Evolutionary conservation across 495 filamentous ascomycete species (phyloP).

Genomic region (Penicillium atrosanguineum): DNA sequence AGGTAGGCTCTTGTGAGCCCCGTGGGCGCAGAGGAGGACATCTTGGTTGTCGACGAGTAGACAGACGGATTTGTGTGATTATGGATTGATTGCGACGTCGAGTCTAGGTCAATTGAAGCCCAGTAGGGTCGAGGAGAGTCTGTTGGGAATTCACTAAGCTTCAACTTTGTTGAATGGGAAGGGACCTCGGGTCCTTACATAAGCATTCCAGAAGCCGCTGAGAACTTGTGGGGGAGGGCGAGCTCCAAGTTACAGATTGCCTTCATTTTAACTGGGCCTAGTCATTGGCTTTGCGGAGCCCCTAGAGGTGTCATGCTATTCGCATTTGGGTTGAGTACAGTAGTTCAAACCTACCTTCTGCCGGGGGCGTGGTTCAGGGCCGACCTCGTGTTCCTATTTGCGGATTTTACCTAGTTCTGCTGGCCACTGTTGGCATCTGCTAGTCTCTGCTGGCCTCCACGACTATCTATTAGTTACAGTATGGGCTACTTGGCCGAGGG

Average conservation of each 20-base stretch:
- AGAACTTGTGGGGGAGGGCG: constrained; percentile 4
- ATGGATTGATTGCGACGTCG: not conserved
- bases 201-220: constrained; percentile 23
- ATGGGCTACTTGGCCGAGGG: not conserved
- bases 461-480: not conserved
- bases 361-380: not conserved
- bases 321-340: not conserved
- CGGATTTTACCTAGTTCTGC: not conserved
- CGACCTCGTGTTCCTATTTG: not conserved
- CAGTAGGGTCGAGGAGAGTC: not conserved
- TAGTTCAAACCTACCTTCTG: not conserved
- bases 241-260: not conserved
- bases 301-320: not conserved
- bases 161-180: constrained; percentile 12
- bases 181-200: constrained; percentile 23
- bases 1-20: constrained; percentile 56
- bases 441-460: not conserved
- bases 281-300: not conserved
- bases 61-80: not conserved
- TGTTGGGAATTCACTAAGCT: not conserved
- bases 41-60: constrained; percentile 3
- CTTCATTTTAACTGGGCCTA: not conserved
- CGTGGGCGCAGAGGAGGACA: constrained; percentile 18
- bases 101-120: constrained; percentile 1
- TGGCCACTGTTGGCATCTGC: not conserved